Percentiles rank a stretch among this genome's conserved stretches.
Evolutionary conservation across 176 grass and related monocot genomes (phyloP).

Genomic region (Cenchrus purpureus): DNA sequence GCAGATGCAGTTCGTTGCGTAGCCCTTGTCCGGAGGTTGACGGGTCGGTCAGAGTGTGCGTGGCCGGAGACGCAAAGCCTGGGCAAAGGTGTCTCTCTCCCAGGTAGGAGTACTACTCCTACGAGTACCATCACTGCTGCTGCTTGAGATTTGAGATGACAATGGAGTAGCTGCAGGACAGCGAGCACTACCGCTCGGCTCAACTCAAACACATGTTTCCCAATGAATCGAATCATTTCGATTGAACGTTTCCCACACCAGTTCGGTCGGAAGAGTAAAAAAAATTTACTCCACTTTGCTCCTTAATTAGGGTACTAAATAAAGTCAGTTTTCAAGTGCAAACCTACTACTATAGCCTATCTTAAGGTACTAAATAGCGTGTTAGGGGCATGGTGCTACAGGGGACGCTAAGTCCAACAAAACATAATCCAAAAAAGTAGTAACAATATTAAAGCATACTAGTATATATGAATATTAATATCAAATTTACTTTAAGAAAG

Average conservation of each 20-base stretch:
- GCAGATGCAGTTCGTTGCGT: slow-evolving; percentile 33
- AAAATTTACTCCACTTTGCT: too few relatives aligned
- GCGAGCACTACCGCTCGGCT: not conserved
- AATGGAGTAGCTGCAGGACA: not conserved
- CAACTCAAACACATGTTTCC: not conserved
- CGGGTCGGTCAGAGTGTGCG: not conserved
- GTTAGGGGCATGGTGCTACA: too few relatives aligned
- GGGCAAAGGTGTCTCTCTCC: not conserved
- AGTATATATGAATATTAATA: too few relatives aligned
- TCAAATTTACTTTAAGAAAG: too few relatives aligned
- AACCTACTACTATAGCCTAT: too few relatives aligned
- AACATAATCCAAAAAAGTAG: too few relatives aligned
- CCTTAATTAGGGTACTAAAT: too few relatives aligned
- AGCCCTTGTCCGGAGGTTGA: slow-evolving; percentile 45
- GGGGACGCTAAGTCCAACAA: too few relatives aligned
- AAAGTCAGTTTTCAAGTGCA: too few relatives aligned
- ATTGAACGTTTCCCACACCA: not conserved
- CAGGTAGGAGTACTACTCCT: not conserved
- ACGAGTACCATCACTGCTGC: not conserved
- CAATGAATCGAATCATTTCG: not conserved
- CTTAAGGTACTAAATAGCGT: too few relatives aligned
- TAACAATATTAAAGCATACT: too few relatives aligned
- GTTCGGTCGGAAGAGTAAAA: too few relatives aligned
- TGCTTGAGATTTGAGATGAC: not conserved
- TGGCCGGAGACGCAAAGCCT: slow-evolving; percentile 41